Percentiles rank a stretch among this genome's conserved stretches.
These are phyloP conservation scores for Juncus effusus DNA, from an alignment of 176 grass and related monocot species.

Conservation along the genomic window DNA sequence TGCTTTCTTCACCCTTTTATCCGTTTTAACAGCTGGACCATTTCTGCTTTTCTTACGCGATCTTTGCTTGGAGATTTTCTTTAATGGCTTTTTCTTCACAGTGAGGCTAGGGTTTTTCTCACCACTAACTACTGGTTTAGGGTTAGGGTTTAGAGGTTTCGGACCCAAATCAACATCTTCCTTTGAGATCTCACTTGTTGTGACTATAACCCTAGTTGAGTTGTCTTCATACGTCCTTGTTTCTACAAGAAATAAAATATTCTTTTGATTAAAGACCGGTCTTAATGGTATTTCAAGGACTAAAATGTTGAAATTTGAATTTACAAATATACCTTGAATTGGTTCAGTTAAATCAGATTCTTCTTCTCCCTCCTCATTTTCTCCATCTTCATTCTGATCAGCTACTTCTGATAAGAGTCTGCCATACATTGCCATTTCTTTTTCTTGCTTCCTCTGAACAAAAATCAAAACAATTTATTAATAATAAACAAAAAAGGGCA, in stretches of 20 bases:
- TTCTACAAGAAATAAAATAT: conserved; percentile 40
- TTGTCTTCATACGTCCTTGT: conserved; percentile 76
- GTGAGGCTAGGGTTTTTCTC: conserved; percentile 32
- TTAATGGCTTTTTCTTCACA: conserved; percentile 61
- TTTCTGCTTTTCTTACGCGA: conserved; percentile 44
- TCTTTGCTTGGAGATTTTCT: conserved; percentile 40
- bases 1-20: conserved; percentile 32
- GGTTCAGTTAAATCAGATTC: conserved; percentile 27
- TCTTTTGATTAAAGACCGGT: not conserved
- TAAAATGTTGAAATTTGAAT: not conserved
- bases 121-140: not conserved
- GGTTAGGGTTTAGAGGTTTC: conserved; percentile 10
- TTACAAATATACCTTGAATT: conserved; percentile 41
- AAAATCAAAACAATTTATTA: conserved; percentile 21
- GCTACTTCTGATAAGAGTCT: conserved; percentile 44
- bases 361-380: conserved; percentile 42
- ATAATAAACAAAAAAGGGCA: conserved; percentile 14
- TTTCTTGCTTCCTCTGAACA: conserved; percentile 89
- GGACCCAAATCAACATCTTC: conserved; percentile 34
- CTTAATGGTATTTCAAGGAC: not conserved
- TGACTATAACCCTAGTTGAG: conserved; percentile 58
- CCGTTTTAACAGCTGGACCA: conserved; percentile 38
- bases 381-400: conserved; percentile 25
- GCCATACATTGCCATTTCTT: conserved; percentile 69
- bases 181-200: conserved; percentile 53